These are phyloP conservation scores for Stentor roeselii DNA, from an alignment of 73 alveolate species.

Conservation along the genomic window DNA sequence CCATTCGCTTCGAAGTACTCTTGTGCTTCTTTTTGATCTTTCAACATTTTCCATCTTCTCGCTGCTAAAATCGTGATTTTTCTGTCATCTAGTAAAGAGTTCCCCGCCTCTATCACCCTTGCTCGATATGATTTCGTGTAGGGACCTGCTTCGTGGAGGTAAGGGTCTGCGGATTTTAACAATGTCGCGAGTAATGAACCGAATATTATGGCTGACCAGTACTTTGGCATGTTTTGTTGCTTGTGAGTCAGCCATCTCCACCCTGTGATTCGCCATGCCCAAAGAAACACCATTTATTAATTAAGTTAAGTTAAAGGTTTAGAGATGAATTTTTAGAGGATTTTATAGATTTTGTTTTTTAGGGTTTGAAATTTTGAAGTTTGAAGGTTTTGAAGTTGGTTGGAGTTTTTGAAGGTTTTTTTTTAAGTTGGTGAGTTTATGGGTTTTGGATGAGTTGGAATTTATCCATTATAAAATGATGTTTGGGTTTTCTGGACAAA, in stretches of 20 bases:
- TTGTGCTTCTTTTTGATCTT: conserved; percentile 17
- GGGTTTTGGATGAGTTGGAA: too few relatives aligned
- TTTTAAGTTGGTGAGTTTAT: too few relatives aligned
- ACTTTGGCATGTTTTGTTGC: conserved; percentile 7
- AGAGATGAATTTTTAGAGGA: too few relatives aligned
- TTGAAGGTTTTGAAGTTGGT: too few relatives aligned
- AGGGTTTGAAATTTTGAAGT: too few relatives aligned
- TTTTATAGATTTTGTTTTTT: too few relatives aligned
- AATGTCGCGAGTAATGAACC: not conserved
- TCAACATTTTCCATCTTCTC: conserved; percentile 5
- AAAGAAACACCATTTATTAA: not conserved
- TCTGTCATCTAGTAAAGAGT: not conserved
- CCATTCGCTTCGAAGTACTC: conserved; percentile 11
- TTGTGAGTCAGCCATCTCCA: not conserved
- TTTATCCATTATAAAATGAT: too few relatives aligned
- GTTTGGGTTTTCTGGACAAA: too few relatives aligned
- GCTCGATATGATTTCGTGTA: not conserved
- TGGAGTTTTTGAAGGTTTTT: too few relatives aligned
- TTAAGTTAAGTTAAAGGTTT: too few relatives aligned
- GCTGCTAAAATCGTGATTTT: not conserved
- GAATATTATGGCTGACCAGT: not conserved
- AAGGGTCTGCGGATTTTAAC: not conserved
- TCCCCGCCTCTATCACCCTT: not conserved
- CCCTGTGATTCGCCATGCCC: not conserved
- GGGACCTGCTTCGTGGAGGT: not conserved